Conservation (phyloP, 75 land plant genomes). For the Picea sitchensis region DNA sequence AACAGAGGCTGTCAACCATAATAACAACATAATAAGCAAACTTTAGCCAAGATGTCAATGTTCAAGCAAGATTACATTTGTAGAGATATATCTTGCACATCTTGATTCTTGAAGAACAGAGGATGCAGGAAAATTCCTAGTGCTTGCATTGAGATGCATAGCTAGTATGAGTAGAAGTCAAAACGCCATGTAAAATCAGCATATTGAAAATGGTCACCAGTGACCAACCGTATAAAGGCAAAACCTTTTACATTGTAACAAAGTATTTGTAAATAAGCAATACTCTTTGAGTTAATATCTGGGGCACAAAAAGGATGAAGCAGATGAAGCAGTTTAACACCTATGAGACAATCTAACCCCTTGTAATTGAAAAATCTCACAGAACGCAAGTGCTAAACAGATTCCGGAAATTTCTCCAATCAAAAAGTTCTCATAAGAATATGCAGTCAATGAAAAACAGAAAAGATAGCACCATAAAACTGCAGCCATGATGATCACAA, state of each 20-base stretch:
- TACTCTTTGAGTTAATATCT: background rate
- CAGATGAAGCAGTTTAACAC: background rate
- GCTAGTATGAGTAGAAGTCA: background rate
- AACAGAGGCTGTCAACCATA: conserved; percentile 61
- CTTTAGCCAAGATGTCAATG: background rate
- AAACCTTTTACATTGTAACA: background rate
- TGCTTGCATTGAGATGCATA: background rate
- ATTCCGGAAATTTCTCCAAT: too few relatives aligned
- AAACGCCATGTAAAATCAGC: background rate
- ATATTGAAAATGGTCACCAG: background rate
- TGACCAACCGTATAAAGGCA: background rate
- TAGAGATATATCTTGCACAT: background rate
- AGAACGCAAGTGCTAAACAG: too few relatives aligned
- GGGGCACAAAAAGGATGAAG: background rate
- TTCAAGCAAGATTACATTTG: background rate
- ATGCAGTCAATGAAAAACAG: too few relatives aligned
- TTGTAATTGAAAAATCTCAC: too few relatives aligned
- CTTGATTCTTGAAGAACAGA: background rate
- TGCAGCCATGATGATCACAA: too few relatives aligned
- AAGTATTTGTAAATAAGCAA: background rate
- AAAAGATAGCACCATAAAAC: too few relatives aligned
- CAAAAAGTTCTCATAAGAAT: too few relatives aligned
- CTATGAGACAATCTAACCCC: too few relatives aligned
- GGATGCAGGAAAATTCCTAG: background rate
- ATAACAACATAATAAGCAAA: background rate